Base-by-base conservation (phyloP, 2,329 filamentous ascomycete species). In the Pseudopithomyces maydicus region DNA sequence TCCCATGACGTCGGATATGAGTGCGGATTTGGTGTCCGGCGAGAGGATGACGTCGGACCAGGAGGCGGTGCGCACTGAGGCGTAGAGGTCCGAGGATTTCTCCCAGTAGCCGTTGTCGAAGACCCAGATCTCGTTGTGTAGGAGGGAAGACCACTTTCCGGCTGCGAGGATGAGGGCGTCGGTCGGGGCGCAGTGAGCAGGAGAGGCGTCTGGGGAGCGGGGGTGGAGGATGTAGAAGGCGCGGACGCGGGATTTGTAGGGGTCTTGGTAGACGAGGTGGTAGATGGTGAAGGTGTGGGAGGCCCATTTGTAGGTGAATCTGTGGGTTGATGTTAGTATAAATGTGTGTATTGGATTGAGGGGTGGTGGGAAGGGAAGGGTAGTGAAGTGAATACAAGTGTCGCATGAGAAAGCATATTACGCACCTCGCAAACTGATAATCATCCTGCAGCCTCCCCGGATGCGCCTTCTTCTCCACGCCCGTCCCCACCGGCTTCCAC, bases 41-140 rank as follows among this genome's bases (percentile, higher is more conserved):
- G 88, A 83, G 6, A 90, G 78, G 48, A 90, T 89, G 0, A 90
- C 87, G 62, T 84, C 82, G 20, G 84, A 80, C 87, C 87, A 90
- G 83, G 79, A 68, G 79, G 67, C 54, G 10, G 65, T 64, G 8
- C 67, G 53, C 6, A 74, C 66, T 6, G 67, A 85, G 14, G 81
- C 71, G 73, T 80, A 90, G 12, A 90, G 78, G 53, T 85, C 84
- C 7, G 74, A 77, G 67, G 77, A 84, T 73, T 89, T 89, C 63
- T 80, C 74, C 88, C 88, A 90, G 41, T 57, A 73, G 0, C 85
- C 85, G 19, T 81, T 70, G 62, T 90, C 87, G 62, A 84, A 90
- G 1, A 90, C 84, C 74, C 84, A 85, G 42, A 90, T 81, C 73
- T 88, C 86, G 5, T 84, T 75, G 64, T 88, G 85, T 7, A 89